Conservation (phyloP, 2,329 filamentous ascomycete genomes). For the Endoconidiophora polonica region DNA sequence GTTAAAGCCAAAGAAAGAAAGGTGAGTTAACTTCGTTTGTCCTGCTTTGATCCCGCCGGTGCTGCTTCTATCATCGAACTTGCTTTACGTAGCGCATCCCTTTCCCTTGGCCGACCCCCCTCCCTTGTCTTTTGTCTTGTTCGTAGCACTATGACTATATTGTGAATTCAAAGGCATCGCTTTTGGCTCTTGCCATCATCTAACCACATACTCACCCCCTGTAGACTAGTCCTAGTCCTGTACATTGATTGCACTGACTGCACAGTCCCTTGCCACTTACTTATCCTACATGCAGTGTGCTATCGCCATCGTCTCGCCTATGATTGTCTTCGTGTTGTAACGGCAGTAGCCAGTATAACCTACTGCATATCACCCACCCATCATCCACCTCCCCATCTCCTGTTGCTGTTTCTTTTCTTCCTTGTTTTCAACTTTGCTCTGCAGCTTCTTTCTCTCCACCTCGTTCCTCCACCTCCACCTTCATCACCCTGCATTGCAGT, state of each 20-base stretch:
- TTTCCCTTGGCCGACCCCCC: not conserved
- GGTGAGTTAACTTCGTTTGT: not conserved
- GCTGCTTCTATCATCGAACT: not conserved
- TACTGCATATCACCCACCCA: slow-evolving; percentile 10
- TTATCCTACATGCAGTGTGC: not conserved
- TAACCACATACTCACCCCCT: not conserved
- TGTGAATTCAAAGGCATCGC: too few relatives aligned
- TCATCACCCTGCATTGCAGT: slow-evolving; percentile 12
- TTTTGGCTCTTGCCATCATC: not conserved
- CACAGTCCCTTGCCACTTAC: slow-evolving; percentile 2
- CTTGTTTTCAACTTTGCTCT: not conserved
- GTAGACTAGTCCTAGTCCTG: not conserved
- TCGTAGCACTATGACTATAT: not conserved
- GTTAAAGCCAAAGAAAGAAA: not conserved
- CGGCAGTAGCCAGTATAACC: slow-evolving; percentile 6
- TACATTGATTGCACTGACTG: not conserved
- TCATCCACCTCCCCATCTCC: not conserved
- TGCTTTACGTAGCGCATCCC: not conserved
- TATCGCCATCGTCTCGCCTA: too few relatives aligned
- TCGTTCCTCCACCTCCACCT: slow-evolving; percentile 4
- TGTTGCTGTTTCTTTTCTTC: not conserved
- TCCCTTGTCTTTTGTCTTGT: not conserved
- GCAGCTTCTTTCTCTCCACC: slow-evolving; percentile 5
- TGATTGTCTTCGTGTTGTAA: not conserved
- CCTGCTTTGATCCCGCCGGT: not conserved